phyloP scores from a whole-genome alignment of 306 rosid species.

The Betula pendula region DNA sequence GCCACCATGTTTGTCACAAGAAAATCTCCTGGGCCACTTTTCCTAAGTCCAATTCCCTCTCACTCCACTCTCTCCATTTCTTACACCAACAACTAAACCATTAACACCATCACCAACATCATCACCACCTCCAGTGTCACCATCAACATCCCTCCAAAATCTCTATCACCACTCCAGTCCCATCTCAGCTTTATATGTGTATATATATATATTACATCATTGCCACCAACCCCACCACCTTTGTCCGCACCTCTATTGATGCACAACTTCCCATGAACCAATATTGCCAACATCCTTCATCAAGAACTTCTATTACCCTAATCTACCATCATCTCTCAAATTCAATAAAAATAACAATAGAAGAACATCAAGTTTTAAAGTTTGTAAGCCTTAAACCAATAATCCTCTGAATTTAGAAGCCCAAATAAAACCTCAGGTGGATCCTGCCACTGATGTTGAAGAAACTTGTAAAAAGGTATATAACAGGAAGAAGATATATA shows the following conservation, averaged over 20 bases:
- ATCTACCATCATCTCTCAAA: not conserved
- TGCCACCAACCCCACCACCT: not conserved
- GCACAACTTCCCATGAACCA: not conserved
- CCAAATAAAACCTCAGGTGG: not conserved
- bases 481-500: not conserved
- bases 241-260: not conserved
- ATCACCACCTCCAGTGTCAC: not conserved
- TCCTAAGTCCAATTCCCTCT: not conserved
- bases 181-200: not conserved
- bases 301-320: not conserved
- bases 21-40: not conserved
- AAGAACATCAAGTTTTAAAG: not conserved
- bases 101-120: not conserved
- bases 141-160: not conserved
- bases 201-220: not conserved
- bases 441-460: not conserved
- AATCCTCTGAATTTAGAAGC: not conserved
- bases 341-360: not conserved
- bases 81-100: not conserved
- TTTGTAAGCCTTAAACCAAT: not conserved
- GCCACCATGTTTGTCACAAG: not conserved
- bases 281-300: not conserved
- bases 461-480: not conserved
- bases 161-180: not conserved
- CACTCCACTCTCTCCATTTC: not conserved